A percentile compares a stretch with the other conserved stretches of the same genome.
Evolutionary conservation across 2,329 filamentous ascomycete species (phyloP).

Genomic region (Knoxdaviesia capensis): DNA sequence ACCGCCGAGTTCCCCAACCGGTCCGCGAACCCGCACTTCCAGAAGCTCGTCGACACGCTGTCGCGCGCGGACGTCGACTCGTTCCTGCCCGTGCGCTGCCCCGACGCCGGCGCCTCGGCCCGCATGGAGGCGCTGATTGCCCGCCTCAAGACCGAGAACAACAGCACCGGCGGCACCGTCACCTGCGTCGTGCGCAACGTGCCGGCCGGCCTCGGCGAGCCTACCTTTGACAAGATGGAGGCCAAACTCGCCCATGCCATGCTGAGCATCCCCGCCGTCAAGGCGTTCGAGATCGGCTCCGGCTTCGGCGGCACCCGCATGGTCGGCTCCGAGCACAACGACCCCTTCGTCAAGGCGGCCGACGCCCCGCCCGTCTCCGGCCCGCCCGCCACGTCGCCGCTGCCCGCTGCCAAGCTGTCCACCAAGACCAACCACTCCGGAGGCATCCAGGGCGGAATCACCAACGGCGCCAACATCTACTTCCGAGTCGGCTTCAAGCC

Average conservation of each 20-base stretch:
- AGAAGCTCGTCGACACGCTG: constrained; percentile 51
- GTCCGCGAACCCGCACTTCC: constrained; percentile 60
- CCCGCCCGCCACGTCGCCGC: constrained; percentile 21
- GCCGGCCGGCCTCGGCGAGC: constrained; percentile 76
- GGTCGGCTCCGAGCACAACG: constrained; percentile 79
- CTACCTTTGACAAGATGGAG: constrained; percentile 89
- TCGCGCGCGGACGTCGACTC: constrained; percentile 60
- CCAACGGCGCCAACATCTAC: constrained; percentile 83
- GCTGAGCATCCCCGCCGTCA: constrained; percentile 85
- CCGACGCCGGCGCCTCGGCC: constrained; percentile 39
- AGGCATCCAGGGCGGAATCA: constrained; percentile 88
- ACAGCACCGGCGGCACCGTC: constrained; percentile 88
- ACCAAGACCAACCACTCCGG: constrained; percentile 92
- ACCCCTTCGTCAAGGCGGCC: constrained; percentile 44
- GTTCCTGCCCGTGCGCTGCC: constrained; percentile 75
- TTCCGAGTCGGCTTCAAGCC: constrained; percentile 94
- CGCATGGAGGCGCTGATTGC: constrained; percentile 68
- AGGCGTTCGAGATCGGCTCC: constrained; percentile 88
- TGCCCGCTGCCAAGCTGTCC: constrained; percentile 36
- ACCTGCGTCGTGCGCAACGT: constrained; percentile 82
- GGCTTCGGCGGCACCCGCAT: constrained; percentile 78
- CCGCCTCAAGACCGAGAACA: constrained; percentile 54
- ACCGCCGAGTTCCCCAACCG: constrained; percentile 46
- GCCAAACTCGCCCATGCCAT: constrained; percentile 82
- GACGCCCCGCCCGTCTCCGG: constrained; percentile 20